These are phyloP conservation scores for Starmera caribaea DNA, from an alignment of 805 yeast genomes.

Conservation along the genomic window DNA sequence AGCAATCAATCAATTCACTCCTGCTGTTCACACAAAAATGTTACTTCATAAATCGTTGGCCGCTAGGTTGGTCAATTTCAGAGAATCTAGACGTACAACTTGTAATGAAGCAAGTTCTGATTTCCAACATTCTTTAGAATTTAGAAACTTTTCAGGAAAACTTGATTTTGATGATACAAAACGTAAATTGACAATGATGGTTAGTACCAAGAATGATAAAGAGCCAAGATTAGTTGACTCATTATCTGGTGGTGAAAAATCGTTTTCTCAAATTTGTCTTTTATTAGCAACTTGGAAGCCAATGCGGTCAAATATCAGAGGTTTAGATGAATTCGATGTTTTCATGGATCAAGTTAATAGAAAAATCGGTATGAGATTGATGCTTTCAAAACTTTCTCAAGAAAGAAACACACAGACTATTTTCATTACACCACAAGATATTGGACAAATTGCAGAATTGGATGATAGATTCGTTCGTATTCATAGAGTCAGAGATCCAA, in stretches of 20 bases:
- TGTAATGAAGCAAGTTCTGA: conserved; percentile 41
- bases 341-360: conserved; percentile 94
- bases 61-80: conserved; percentile 33
- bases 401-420: conserved; percentile 73
- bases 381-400: conserved; percentile 56
- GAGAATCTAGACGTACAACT: conserved; percentile 28
- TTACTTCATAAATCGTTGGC: conserved; percentile 27
- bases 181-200: conserved; percentile 44
- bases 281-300: conserved; percentile 86
- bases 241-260: conserved; percentile 94
- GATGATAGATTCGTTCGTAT: conserved; percentile 54
- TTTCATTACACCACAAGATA: conserved; percentile 90
- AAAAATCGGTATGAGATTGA: conserved; percentile 62
- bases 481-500: conserved; percentile 45
- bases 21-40: conserved; percentile 25
- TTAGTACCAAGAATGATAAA: conserved; percentile 50
- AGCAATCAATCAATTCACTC: conserved; percentile 30
- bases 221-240: conserved; percentile 66
- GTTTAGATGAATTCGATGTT: conserved; percentile 94
- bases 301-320: conserved; percentile 81
- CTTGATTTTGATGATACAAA: conserved; percentile 51
- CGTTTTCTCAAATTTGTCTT: conserved; percentile 85
- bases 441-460: conserved; percentile 50
- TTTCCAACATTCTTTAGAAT: conserved; percentile 49
- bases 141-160: conserved; percentile 68